Conservation (phyloP, 352 stramenopile species). For the Poterioochromonas sp. region DNA sequence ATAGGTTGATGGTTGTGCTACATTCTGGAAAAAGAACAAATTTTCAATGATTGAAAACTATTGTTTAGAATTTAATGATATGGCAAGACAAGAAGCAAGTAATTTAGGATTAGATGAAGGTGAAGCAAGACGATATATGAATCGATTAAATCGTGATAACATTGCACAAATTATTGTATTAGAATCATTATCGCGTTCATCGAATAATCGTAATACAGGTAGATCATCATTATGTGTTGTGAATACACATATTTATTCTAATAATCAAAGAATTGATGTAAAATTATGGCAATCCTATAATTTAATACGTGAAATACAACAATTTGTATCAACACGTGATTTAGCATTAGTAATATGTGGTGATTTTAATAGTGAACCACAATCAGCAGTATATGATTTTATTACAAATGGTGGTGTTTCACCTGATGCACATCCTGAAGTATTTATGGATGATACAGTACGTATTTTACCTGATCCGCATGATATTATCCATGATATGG, state of each 20-base stretch:
- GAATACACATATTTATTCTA: constrained; percentile 97
- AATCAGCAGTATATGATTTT: constrained; percentile 91
- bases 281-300: constrained; percentile 89
- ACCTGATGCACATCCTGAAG: constrained; percentile 71
- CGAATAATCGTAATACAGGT: constrained; percentile 39
- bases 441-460: constrained; percentile 47
- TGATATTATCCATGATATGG: constrained; percentile 75
- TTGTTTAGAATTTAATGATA: constrained; percentile 89
- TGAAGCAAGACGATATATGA: constrained; percentile 55
- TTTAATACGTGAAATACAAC: constrained; percentile 62
- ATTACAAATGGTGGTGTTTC: constrained; percentile 66
- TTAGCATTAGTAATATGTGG: constrained; percentile 91
- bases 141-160: constrained; percentile 91
- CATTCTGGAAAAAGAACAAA: constrained; percentile 90
- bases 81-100: constrained; percentile 55
- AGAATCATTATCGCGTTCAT: constrained; percentile 70
- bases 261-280: constrained; percentile 95
- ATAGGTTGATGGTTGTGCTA: constrained; percentile 83
- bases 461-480: not conserved
- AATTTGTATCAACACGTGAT: constrained; percentile 55
- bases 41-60: constrained; percentile 57
- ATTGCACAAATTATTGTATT: constrained; percentile 92
- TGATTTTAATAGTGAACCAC: constrained; percentile 96
- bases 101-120: constrained; percentile 54
- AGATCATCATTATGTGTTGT: constrained; percentile 77